Conservation (phyloP, 176 grass and related monocot genomes). For the Avena sativa region DNA sequence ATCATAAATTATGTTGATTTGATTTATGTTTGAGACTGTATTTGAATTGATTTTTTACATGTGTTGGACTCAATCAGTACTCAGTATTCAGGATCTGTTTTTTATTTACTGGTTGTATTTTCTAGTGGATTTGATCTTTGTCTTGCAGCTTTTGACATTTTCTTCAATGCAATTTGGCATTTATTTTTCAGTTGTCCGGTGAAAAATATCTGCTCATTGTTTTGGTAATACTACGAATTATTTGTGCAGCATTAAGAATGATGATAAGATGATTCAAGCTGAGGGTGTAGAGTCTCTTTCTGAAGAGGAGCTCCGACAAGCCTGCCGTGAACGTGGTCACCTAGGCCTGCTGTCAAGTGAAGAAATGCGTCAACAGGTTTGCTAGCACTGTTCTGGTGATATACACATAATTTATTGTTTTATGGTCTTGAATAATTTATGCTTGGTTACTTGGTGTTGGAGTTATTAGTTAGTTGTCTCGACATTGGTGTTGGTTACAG, state of each 20-base stretch:
- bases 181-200: neutral
- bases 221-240: conserved; percentile 31
- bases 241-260: conserved; percentile 87
- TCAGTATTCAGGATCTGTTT: conserved; percentile 27
- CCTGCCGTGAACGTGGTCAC: conserved; percentile 86
- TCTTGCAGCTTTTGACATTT: conserved; percentile 1
- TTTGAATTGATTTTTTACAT: neutral
- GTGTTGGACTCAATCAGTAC: neutral
- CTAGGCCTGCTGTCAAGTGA: conserved; percentile 89
- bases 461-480: neutral
- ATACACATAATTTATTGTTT: conserved; percentile 35
- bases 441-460: conserved; percentile 6
- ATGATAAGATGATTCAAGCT: conserved; percentile 95
- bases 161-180: conserved; percentile 5
- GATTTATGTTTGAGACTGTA: neutral
- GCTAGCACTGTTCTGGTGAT: conserved; percentile 8
- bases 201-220: neutral
- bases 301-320: conserved; percentile 96
- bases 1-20: conserved; percentile 29
- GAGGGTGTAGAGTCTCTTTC: conserved; percentile 97
- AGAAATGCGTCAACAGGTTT: conserved; percentile 96
- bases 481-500: neutral
- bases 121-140: conserved; percentile 22
- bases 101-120: conserved; percentile 9
- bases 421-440: conserved; percentile 15